phyloP scores from a whole-genome alignment of 1,284 basidiomycete species.

The Malassezia pachydermatis region DNA sequence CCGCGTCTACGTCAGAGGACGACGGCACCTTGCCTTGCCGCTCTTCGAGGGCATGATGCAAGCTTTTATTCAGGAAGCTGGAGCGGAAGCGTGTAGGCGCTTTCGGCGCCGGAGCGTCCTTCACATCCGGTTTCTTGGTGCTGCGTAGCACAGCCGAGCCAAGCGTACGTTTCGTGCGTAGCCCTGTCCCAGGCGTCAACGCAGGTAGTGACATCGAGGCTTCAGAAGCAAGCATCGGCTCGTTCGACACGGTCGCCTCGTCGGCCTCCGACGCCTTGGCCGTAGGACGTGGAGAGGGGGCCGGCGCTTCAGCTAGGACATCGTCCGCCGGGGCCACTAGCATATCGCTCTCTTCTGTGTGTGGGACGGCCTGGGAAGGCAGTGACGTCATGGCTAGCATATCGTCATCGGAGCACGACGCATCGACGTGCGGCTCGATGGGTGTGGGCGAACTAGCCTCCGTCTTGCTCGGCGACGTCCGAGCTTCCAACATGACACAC shows the following conservation, averaged over 20 bases:
- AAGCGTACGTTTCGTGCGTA: constrained; percentile 14
- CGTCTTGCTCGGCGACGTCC: too few species aligned
- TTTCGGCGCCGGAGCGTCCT: not conserved
- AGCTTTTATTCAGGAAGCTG: constrained; percentile 43
- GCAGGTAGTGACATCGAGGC: not conserved
- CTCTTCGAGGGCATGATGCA: constrained; percentile 33
- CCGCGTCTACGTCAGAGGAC: constrained; percentile 1
- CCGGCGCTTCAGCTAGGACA: too few species aligned
- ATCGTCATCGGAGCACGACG: too few species aligned
- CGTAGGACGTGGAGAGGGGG: too few species aligned
- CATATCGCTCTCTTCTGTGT: too few species aligned
- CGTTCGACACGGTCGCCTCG: too few species aligned
- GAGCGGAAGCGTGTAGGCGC: constrained; percentile 20
- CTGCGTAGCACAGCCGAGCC: constrained; percentile 5
- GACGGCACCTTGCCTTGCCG: constrained; percentile 21
- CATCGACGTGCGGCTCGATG: too few species aligned
- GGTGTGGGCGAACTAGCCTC: too few species aligned
- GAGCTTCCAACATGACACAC: not conserved
- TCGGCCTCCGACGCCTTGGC: too few species aligned
- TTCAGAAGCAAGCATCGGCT: not conserved
- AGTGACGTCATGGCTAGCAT: too few species aligned
- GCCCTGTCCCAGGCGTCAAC: constrained; percentile 6
- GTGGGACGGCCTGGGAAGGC: too few species aligned
- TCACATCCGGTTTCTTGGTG: constrained; percentile 9
- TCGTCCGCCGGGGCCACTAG: too few species aligned